These are phyloP conservation scores for Pterulicium gracile DNA, from an alignment of 1,284 basidiomycete species.

Conservation along the genomic window DNA sequence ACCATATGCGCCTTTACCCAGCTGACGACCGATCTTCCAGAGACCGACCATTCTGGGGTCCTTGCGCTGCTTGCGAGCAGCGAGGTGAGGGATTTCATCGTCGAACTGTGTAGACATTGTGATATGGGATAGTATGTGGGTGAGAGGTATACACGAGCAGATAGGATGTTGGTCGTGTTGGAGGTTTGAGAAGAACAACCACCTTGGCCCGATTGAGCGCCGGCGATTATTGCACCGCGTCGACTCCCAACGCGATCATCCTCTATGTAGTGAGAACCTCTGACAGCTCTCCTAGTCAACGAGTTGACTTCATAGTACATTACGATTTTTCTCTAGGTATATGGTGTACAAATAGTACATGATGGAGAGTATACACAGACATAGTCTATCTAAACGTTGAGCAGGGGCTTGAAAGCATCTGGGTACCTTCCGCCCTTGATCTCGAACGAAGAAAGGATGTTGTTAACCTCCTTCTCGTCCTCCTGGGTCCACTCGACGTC, in stretches of 20 bases:
- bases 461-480: not conserved
- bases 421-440: not conserved
- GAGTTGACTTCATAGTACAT: too few species aligned
- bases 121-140: slow-evolving; percentile 1
- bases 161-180: slow-evolving; percentile 1
- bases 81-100: slow-evolving; percentile 1
- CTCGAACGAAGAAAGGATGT: not conserved
- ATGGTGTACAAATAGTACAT: too few species aligned
- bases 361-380: too few species aligned
- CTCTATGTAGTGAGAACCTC: too few species aligned
- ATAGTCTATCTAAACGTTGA: too few species aligned
- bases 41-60: slow-evolving; percentile 80
- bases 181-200: not conserved
- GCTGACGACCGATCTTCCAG: slow-evolving; percentile 90
- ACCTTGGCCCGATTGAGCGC: too few species aligned
- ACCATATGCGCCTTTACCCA: slow-evolving; percentile 91
- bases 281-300: too few species aligned
- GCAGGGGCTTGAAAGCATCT: too few species aligned
- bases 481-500: not conserved
- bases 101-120: slow-evolving; percentile 4
- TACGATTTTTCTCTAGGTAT: too few species aligned
- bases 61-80: slow-evolving; percentile 14
- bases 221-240: too few species aligned
- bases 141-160: not conserved
- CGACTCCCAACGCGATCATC: too few species aligned